Conservation (phyloP, 805 yeast genomes). For the Metschnikowia henanensis region DNA sequence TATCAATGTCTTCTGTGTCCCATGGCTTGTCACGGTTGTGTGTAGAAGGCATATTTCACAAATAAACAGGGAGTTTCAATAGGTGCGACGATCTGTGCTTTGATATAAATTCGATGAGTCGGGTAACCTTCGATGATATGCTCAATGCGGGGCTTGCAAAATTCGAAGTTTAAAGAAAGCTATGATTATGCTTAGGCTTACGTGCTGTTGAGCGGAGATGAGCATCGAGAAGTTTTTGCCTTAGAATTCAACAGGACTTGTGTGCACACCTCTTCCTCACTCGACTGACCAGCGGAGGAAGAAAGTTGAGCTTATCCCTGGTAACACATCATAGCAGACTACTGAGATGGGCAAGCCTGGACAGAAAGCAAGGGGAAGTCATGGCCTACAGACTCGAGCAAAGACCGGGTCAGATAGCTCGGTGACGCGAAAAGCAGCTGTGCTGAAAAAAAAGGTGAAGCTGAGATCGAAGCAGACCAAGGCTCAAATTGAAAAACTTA, state of each 20-base stretch:
- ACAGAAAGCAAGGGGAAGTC: background rate
- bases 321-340: no score
- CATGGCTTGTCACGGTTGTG: constrained; percentile 96
- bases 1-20: constrained; percentile 94
- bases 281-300: background rate
- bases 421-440: background rate
- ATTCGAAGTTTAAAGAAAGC: no score
- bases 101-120: no score
- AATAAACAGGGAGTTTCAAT: no score
- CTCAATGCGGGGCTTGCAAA: no score
- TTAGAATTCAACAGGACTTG: background rate
- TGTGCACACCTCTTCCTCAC: constrained; percentile 1
- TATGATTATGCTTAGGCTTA: no score
- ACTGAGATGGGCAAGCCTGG: constrained; percentile 5
- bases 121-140: no score
- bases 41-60: constrained; percentile 73
- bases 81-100: no score
- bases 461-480: constrained; percentile 31
- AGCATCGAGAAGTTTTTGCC: constrained; percentile 12
- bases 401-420: background rate
- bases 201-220: constrained; percentile 1
- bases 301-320: no score
- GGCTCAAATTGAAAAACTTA: constrained; percentile 33
- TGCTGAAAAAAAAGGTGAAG: constrained; percentile 15
- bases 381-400: background rate